Conservation (phyloP, 2,329 filamentous ascomycete genomes). For the Ceratocystis papillata region DNA sequence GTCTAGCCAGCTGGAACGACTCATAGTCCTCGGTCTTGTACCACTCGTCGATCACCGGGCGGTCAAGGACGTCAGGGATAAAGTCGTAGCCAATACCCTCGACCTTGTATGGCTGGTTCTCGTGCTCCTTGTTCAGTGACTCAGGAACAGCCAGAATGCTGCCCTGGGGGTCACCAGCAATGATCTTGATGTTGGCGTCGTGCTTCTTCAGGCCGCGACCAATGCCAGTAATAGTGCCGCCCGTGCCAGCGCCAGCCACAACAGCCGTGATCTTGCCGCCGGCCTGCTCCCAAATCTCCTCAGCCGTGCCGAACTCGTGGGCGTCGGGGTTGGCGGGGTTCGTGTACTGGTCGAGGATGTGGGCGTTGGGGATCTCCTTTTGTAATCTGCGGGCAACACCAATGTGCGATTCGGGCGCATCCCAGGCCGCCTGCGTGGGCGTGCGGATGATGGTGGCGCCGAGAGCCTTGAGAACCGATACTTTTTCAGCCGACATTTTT, state of each 20-base stretch:
- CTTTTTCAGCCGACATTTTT: conserved; percentile 99
- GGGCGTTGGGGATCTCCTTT: conserved; percentile 92
- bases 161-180: conserved; percentile 85
- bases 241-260: conserved; percentile 86
- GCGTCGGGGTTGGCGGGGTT: conserved; percentile 87
- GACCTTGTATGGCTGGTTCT: conserved; percentile 86
- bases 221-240: conserved; percentile 87
- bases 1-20: conserved; percentile 79
- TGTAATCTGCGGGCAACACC: conserved; percentile 81
- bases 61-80: conserved; percentile 84
- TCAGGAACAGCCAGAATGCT: conserved; percentile 81
- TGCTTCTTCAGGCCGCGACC: conserved; percentile 80
- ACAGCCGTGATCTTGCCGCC: conserved; percentile 70
- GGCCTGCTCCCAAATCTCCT: conserved; percentile 93
- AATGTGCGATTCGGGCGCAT: conserved; percentile 92
- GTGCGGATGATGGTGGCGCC: conserved; percentile 97
- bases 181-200: conserved; percentile 70
- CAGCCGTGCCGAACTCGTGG: conserved; percentile 86
- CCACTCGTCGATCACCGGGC: conserved; percentile 74
- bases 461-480: conserved; percentile 82
- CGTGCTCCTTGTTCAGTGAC: conserved; percentile 63
- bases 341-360: conserved; percentile 93
- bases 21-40: conserved; percentile 95
- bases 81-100: conserved; percentile 99
- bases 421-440: conserved; percentile 88